Conservation (phyloP, 2,329 filamentous ascomycete genomes). For the Fusarium burgessii region DNA sequence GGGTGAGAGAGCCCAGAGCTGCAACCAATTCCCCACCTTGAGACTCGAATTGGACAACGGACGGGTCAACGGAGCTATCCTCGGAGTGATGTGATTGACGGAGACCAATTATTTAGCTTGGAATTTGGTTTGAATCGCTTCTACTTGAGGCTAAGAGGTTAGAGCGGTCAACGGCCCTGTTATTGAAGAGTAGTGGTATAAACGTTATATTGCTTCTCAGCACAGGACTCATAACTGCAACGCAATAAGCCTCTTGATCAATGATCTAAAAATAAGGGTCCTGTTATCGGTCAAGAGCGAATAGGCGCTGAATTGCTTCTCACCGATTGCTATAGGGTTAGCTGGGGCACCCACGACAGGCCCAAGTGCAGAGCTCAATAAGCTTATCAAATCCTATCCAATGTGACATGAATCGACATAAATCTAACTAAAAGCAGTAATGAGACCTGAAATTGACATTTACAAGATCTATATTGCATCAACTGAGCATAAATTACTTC, state of each 20-base stretch:
- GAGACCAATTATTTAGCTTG: conserved; percentile 16
- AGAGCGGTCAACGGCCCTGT: background rate
- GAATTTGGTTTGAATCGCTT: background rate
- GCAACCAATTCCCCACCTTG: conserved; percentile 15
- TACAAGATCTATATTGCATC: too few species aligned
- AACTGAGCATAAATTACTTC: background rate
- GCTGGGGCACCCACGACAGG: background rate
- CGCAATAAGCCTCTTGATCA: too few species aligned
- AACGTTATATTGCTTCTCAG: too few species aligned
- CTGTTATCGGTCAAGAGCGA: too few species aligned
- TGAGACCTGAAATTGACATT: background rate
- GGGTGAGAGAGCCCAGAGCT: conserved; percentile 4
- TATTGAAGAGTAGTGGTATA: too few species aligned
- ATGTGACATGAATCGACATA: background rate
- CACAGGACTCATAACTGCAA: too few species aligned
- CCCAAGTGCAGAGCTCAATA: background rate
- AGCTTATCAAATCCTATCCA: background rate
- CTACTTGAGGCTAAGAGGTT: background rate
- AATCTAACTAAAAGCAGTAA: background rate
- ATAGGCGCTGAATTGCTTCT: too few species aligned
- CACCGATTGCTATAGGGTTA: background rate
- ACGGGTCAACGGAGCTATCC: conserved; percentile 25
- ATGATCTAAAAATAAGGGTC: too few species aligned
- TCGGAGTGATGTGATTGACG: conserved; percentile 9
- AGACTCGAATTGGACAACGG: background rate